Conservation (phyloP, 805 yeast genomes). For the Pichia occidentalis region DNA sequence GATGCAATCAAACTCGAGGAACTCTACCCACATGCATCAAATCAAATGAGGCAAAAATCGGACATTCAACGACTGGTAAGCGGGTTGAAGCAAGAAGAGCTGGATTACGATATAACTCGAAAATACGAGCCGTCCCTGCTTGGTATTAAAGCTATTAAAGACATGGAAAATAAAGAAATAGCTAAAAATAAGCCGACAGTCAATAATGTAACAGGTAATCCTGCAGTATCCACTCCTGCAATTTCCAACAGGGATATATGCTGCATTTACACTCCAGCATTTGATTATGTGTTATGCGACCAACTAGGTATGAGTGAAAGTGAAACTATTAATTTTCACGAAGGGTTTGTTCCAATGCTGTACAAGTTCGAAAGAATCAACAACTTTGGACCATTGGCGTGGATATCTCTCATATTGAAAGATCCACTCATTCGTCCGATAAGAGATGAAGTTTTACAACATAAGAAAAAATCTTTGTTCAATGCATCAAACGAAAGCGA, state of each 20-base stretch:
- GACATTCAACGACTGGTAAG: too few species aligned
- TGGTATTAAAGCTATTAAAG: too few species aligned
- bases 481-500: slow-evolving; percentile 11
- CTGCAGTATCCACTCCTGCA: too few species aligned
- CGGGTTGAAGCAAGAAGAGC: too few species aligned
- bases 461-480: slow-evolving; percentile 15
- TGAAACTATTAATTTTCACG: slow-evolving; percentile 37
- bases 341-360: slow-evolving; percentile 38
- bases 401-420: slow-evolving; percentile 41
- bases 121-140: too few species aligned
- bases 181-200: too few species aligned
- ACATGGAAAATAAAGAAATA: too few species aligned
- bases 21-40: too few species aligned
- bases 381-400: slow-evolving; percentile 48
- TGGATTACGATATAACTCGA: too few species aligned
- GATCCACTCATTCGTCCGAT: slow-evolving; percentile 36
- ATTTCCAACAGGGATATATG: background rate
- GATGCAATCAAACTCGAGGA: too few species aligned
- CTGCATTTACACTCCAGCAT: background rate
- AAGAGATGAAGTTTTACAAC: slow-evolving; percentile 27
- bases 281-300: background rate
- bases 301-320: slow-evolving; percentile 21
- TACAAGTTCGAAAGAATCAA: slow-evolving; percentile 35
- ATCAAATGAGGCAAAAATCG: too few species aligned
- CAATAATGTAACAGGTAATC: too few species aligned